Evolutionary conservation across 208 protist species (phyloP).

Genomic region (Trypanosoma caninum): DNA sequence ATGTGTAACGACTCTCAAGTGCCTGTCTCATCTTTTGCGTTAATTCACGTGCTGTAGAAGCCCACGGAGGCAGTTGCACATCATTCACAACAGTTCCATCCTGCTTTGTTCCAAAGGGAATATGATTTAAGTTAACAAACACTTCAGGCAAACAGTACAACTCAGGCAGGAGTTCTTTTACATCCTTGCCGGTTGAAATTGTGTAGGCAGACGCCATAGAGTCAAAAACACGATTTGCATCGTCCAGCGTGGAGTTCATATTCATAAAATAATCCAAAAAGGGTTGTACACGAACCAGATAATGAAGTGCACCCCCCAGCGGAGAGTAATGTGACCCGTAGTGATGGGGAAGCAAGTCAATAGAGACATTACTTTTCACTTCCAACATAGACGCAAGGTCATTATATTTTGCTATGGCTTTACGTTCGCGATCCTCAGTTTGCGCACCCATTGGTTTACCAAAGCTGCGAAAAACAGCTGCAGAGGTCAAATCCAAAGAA

Average conservation of each 20-base stretch:
- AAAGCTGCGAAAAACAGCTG: slow-evolving; percentile 66
- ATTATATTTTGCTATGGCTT: slow-evolving; percentile 47
- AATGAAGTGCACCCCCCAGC: slow-evolving; percentile 82
- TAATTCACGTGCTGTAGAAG: slow-evolving; percentile 56
- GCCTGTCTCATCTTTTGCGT: slow-evolving; percentile 51
- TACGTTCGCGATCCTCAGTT: slow-evolving; percentile 31
- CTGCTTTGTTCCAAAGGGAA: slow-evolving; percentile 50
- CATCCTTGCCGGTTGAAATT: slow-evolving; percentile 44
- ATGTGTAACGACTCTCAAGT: slow-evolving; percentile 86
- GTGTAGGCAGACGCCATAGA: slow-evolving; percentile 25
- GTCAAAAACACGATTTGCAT: slow-evolving; percentile 36
- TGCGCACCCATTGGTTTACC: slow-evolving; percentile 89
- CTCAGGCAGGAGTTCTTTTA: slow-evolving; percentile 91
- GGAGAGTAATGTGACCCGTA: slow-evolving; percentile 94
- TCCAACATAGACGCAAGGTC: slow-evolving; percentile 27
- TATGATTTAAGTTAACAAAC: slow-evolving; percentile 45
- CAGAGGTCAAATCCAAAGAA: slow-evolving; percentile 49
- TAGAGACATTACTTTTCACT: slow-evolving; percentile 1
- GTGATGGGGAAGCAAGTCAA: slow-evolving; percentile 59
- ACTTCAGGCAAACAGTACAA: slow-evolving; percentile 71
- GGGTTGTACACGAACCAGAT: slow-evolving; percentile 90
- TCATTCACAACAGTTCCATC: slow-evolving; percentile 52
- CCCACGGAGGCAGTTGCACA: slow-evolving; percentile 92
- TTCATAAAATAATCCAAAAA: slow-evolving; percentile 71
- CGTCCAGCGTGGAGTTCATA: slow-evolving; percentile 34